Percentiles rank a stretch among this genome's conserved stretches.
Evolutionary conservation across 1,139 yeast species (phyloP).

Genomic region (Lodderomyces oxycetoniae): DNA sequence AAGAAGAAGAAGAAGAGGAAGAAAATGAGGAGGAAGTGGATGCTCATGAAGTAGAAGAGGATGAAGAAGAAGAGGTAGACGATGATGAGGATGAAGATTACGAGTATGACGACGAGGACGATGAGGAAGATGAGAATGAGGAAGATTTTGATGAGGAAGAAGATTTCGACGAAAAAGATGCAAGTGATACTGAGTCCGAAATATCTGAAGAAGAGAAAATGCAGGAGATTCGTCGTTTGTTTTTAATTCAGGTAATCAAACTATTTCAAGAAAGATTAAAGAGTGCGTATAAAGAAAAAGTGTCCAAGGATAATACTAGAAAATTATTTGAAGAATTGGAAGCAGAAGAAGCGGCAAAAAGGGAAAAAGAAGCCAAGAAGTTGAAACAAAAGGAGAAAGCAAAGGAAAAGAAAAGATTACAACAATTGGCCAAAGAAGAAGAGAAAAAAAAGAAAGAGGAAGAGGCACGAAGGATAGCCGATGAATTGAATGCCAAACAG

Average conservation of each 20-base stretch:
- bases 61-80: conserved; percentile 18
- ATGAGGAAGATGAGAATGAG: conserved; percentile 25
- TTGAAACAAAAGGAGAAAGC: conserved; percentile 70
- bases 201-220: conserved; percentile 61
- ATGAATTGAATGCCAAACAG: conserved; percentile 29
- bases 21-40: background rate
- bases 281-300: conserved; percentile 66
- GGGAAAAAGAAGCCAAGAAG: conserved; percentile 69
- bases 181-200: conserved; percentile 38
- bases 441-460: conserved; percentile 60
- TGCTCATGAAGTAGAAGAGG: conserved; percentile 4
- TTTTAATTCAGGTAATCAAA: conserved; percentile 69
- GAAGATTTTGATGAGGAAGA: conserved; percentile 32
- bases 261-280: conserved; percentile 68
- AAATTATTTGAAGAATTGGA: conserved; percentile 74
- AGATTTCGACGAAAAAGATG: conserved; percentile 27
- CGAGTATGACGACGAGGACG: conserved; percentile 24
- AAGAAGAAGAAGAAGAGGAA: conserved; percentile 7
- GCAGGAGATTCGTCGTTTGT: conserved; percentile 71
- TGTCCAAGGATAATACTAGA: conserved; percentile 69
- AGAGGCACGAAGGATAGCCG: conserved; percentile 39
- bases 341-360: conserved; percentile 65
- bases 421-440: conserved; percentile 71
- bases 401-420: conserved; percentile 69
- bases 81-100: conserved; percentile 23